Conservation (phyloP, 2,329 filamentous ascomycete species). For the Penicillium decumbens region DNA sequence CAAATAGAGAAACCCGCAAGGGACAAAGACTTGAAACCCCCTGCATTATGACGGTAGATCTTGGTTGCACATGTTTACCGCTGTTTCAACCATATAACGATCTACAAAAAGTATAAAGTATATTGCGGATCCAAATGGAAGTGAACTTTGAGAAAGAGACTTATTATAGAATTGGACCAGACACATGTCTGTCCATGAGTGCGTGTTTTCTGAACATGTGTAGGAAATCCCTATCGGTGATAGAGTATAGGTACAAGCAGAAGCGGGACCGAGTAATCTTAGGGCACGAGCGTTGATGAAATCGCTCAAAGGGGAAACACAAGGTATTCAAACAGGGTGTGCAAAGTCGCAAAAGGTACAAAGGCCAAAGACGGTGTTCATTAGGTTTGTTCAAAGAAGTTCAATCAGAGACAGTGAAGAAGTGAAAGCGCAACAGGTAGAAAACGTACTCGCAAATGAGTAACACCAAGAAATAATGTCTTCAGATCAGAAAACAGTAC, state of each 20-base stretch:
- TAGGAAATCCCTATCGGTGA: background rate
- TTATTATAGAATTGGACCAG: background rate
- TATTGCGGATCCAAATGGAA: background rate
- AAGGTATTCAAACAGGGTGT: too few species aligned
- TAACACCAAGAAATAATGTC: conserved; percentile 7
- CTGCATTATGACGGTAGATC: conserved; percentile 5
- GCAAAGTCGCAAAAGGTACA: background rate
- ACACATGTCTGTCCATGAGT: background rate
- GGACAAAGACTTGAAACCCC: background rate
- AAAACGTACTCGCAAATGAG: conserved; percentile 24
- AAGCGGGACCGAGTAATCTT: conserved; percentile 1
- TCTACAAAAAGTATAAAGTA: background rate
- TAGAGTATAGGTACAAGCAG: conserved; percentile 2
- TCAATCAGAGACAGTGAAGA: conserved; percentile 12
- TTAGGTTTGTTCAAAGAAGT: conserved; percentile 17
- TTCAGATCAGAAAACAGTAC: conserved; percentile 3
- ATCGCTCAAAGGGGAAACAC: background rate
- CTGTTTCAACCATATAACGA: background rate
- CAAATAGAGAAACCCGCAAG: background rate
- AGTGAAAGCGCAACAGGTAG: conserved; percentile 8
- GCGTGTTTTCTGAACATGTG: conserved; percentile 10
- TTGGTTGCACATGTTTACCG: conserved; percentile 1
- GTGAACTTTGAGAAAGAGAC: background rate
- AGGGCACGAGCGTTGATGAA: background rate
- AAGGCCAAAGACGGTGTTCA: conserved; percentile 10